Percentiles rank a stretch among this genome's conserved stretches.
phyloP scores from a whole-genome alignment of 495 filamentous ascomycete species.

The Aspergillus affinis region DNA sequence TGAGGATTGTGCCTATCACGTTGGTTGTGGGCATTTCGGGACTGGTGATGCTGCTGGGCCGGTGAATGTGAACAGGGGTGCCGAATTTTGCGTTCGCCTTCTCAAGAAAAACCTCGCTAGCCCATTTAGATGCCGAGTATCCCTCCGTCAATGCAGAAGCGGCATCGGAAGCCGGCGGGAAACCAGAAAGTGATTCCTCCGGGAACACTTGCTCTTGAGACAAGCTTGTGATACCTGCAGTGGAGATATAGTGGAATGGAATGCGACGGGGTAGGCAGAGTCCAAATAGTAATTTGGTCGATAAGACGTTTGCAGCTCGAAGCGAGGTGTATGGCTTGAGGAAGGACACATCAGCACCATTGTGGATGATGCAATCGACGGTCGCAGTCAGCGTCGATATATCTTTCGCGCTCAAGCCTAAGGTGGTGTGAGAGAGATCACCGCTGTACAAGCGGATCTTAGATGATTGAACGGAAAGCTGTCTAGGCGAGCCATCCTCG shows the following conservation, averaged over 20 bases:
- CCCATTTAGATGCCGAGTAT: constrained; percentile 55
- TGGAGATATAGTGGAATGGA: constrained; percentile 54
- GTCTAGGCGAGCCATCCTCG: neutral
- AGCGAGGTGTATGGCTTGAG: constrained; percentile 48
- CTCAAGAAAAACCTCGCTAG: constrained; percentile 50
- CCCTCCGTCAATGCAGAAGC: constrained; percentile 30
- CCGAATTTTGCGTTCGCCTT: constrained; percentile 19
- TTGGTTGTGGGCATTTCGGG: neutral
- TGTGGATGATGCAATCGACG: constrained; percentile 51
- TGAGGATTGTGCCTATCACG: neutral
- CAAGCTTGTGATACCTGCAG: constrained; percentile 32
- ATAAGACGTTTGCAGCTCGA: constrained; percentile 38
- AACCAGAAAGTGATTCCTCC: neutral
- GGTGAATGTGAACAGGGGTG: constrained; percentile 43
- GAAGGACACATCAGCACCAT: constrained; percentile 51
- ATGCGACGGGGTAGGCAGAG: constrained; percentile 31
- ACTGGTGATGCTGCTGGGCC: constrained; percentile 31
- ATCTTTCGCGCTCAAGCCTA: constrained; percentile 38
- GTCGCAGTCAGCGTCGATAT: constrained; percentile 24
- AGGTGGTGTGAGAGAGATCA: constrained; percentile 25
- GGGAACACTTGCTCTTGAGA: neutral
- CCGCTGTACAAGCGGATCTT: constrained; percentile 42
- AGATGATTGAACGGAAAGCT: constrained; percentile 1
- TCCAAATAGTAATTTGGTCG: constrained; percentile 42
- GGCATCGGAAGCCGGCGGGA: constrained; percentile 11